phyloP scores from a whole-genome alignment of 1,139 yeast genomes.

The Taphrina communis region DNA sequence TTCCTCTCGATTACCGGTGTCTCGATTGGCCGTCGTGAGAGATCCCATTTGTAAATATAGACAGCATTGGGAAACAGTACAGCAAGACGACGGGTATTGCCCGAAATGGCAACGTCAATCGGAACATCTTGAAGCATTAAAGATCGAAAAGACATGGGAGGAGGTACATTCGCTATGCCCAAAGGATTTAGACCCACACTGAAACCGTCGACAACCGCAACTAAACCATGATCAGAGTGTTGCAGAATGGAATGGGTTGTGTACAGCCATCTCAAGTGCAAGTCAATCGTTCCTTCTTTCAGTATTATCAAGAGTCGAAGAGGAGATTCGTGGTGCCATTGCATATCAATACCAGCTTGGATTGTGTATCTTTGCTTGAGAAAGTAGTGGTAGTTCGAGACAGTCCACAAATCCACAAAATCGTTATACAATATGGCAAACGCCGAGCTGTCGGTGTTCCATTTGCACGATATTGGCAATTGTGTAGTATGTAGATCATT shows the following conservation, averaged over 20 bases:
- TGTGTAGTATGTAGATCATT: constrained; percentile 69
- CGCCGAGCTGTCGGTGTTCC: constrained; percentile 86
- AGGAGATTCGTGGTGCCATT: constrained; percentile 92
- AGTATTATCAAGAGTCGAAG: constrained; percentile 57
- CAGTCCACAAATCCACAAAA: constrained; percentile 82
- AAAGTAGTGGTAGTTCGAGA: constrained; percentile 95
- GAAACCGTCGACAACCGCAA: constrained; percentile 78
- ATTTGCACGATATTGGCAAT: constrained; percentile 56
- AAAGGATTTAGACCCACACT: constrained; percentile 81
- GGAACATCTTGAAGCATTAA: constrained; percentile 62
- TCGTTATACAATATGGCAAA: constrained; percentile 69
- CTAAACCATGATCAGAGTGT: constrained; percentile 78
- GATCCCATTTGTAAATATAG: constrained; percentile 22
- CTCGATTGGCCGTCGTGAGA: neutral
- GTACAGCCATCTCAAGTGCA: constrained; percentile 69
- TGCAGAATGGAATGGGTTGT: constrained; percentile 70
- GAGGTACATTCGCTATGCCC: constrained; percentile 87
- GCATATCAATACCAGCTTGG: constrained; percentile 52
- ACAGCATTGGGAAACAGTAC: constrained; percentile 48
- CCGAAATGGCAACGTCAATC: constrained; percentile 67
- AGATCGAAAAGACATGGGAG: constrained; percentile 83
- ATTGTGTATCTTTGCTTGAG: constrained; percentile 74
- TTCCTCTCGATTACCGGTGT: neutral
- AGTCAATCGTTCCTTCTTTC: constrained; percentile 54
- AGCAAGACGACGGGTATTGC: constrained; percentile 66